A percentile compares a stretch with the other conserved stretches of the same genome.
Evolutionary conservation across 2,329 filamentous ascomycete species (phyloP).

Genomic region (Setomelanomma holmii): DNA sequence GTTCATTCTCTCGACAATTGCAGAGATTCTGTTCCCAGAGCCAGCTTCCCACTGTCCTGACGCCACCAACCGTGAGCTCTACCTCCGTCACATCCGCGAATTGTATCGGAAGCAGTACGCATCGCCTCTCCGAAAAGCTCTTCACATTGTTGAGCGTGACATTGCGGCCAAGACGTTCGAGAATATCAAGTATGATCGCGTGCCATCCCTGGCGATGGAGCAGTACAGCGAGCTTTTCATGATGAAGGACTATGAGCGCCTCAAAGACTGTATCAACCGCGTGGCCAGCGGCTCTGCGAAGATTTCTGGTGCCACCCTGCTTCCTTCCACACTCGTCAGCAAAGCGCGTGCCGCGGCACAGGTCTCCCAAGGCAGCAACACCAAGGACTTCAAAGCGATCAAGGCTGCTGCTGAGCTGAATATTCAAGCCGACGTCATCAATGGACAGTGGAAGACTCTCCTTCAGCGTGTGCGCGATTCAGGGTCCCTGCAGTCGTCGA

Average conservation of each 20-base stretch:
- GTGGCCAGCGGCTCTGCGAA: slow-evolving; percentile 57
- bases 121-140: slow-evolving; percentile 61
- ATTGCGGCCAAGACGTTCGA: slow-evolving; percentile 56
- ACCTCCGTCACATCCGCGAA: slow-evolving; percentile 63
- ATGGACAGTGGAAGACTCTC: slow-evolving; percentile 64
- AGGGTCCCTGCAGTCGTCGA: slow-evolving; percentile 60
- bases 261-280: slow-evolving; percentile 58
- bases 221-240: slow-evolving; percentile 59
- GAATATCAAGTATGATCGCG: slow-evolving; percentile 63
- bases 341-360: slow-evolving; percentile 16
- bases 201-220: slow-evolving; percentile 66
- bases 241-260: slow-evolving; percentile 59
- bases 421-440: slow-evolving; percentile 49
- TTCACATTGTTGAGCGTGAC: slow-evolving; percentile 62
- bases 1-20: slow-evolving; percentile 63
- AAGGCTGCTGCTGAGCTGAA: slow-evolving; percentile 16
- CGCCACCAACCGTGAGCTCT: slow-evolving; percentile 53
- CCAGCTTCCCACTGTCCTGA: slow-evolving; percentile 41
- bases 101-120: slow-evolving; percentile 59
- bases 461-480: slow-evolving; percentile 65
- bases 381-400: slow-evolving; percentile 3
- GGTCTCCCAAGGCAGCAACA: neutral
- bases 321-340: slow-evolving; percentile 60
- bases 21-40: slow-evolving; percentile 61
- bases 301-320: slow-evolving; percentile 64